Conservation (phyloP, 768 basidiomycete genomes). For the Lactarius hengduanensis region DNA sequence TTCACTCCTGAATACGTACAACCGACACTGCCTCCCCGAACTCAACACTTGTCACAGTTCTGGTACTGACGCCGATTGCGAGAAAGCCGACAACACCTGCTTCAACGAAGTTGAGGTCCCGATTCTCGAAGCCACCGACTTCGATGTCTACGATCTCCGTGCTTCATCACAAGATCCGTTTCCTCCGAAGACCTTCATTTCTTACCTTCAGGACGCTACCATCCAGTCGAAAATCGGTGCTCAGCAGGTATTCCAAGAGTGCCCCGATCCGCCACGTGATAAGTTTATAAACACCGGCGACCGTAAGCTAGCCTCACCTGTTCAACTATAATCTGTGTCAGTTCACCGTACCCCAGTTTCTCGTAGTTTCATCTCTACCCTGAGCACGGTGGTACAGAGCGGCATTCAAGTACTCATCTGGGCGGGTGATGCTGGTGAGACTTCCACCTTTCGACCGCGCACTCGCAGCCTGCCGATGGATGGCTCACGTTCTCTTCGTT, state of each 20-base stretch:
- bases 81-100: conserved; percentile 44
- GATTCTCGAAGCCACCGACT: conserved; percentile 30
- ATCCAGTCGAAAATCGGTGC: conserved; percentile 38
- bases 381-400: not conserved
- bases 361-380: not conserved
- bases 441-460: not conserved
- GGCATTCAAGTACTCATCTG: conserved; percentile 48
- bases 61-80: conserved; percentile 46
- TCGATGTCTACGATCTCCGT: conserved; percentile 46
- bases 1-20: not conserved
- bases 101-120: conserved; percentile 30
- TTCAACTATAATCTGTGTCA: not conserved
- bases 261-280: conserved; percentile 37
- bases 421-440: conserved; percentile 38
- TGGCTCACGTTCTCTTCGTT: conserved; percentile 41
- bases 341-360: conserved; percentile 23
- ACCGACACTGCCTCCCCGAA: conserved; percentile 43
- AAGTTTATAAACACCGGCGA: conserved; percentile 44
- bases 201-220: conserved; percentile 27
- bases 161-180: conserved; percentile 40
- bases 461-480: not conserved
- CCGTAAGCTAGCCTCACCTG: conserved; percentile 40
- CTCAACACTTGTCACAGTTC: conserved; percentile 46
- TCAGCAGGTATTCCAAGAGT: conserved; percentile 36
- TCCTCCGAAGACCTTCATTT: conserved; percentile 36